Evolutionary conservation across 2,329 filamentous ascomycete genomes (phyloP), one percentile per base, ranked within the genome.

Genomic region (Coniochaeta prunicola): DNA sequence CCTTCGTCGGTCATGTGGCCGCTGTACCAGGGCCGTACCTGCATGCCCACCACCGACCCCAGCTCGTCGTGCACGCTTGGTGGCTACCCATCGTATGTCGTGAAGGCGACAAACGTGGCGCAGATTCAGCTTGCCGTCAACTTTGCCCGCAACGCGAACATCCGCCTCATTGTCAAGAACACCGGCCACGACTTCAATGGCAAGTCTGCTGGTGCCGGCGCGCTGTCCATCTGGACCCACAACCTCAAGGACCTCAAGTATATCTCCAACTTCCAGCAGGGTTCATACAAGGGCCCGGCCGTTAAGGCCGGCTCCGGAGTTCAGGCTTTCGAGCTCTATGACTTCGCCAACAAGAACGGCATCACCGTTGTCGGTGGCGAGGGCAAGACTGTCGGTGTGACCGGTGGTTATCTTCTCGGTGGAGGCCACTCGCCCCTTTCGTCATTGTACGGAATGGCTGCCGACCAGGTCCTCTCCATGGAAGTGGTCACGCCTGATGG

Each of bases 241-340:
- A 64, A 70, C 33, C 63, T 75, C 34, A 71, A 73, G 59, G 57
- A 62, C 21, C 66, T 72, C 21, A 58, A 66, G 19, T 70, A 69
- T 50, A 64, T 59, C 60, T 63, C 69, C 34, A 60, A 64, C 21
- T 74, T 73, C 62, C 53, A 42, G 26, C 59, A 28, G 5, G 56
- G 53, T 24, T 64, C 68, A 31, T 76, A 80, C 66, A 64, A 63
- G 2, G 80, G 81, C 0, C 70, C 76, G 1, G 82, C 81, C 0
- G 74, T 85, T 63, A 84, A 81, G 66, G 70, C 82, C 21, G 81
- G 80, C 1, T 77, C 80, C 12, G 82, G 82, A 59, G 77, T 85
- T 4, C 76, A 82, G 59, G 79, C 77, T 3, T 73, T 71, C 56
- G 81, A 85, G 60, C 69, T 80, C 2, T 81, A 84, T 62, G 74